These are phyloP conservation scores for Heimioporus retisporus DNA, from an alignment of 1,284 basidiomycete species.

Conservation along the genomic window DNA sequence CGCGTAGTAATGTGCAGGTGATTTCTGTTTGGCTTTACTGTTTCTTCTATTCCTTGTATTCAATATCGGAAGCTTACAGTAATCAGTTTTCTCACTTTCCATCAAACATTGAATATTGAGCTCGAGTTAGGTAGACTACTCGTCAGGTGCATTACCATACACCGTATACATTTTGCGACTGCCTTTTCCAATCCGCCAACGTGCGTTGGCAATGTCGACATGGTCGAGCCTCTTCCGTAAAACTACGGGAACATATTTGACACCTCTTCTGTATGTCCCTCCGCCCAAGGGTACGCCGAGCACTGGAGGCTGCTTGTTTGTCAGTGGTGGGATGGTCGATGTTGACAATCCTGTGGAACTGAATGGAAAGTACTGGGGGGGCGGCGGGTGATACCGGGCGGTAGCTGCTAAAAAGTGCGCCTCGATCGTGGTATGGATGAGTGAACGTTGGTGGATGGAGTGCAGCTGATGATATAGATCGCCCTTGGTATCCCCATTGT, in stretches of 20 bases:
- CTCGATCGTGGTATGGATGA: slow-evolving; percentile 68
- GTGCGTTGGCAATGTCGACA: slow-evolving; percentile 80
- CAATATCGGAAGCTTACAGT: slow-evolving; percentile 21
- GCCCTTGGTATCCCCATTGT: slow-evolving; percentile 29
- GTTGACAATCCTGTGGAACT: slow-evolving; percentile 37
- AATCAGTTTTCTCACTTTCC: slow-evolving; percentile 22
- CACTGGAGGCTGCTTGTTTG: slow-evolving; percentile 35
- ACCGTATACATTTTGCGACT: slow-evolving; percentile 36
- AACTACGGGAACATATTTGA: slow-evolving; percentile 76
- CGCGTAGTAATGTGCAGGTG: slow-evolving; percentile 13
- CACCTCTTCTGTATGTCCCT: slow-evolving; percentile 68
- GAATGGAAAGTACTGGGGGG: slow-evolving; percentile 48
- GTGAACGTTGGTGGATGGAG: slow-evolving; percentile 64
- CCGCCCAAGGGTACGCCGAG: slow-evolving; percentile 80
- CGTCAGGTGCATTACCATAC: slow-evolving; percentile 9
- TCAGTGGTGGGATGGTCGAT: slow-evolving; percentile 37
- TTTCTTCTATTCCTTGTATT: slow-evolving; percentile 24
- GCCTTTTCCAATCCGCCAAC: slow-evolving; percentile 80
- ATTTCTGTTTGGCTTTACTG: slow-evolving; percentile 33
- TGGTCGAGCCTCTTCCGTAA: slow-evolving; percentile 73
- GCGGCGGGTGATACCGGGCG: slow-evolving; percentile 54
- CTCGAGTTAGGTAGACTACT: slow-evolving; percentile 18
- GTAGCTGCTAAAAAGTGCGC: slow-evolving; percentile 71
- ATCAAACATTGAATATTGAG: not conserved
- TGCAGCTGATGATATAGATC: slow-evolving; percentile 70